Evolutionary conservation across 2,329 filamentous ascomycete species (phyloP), one percentile per base, ranked within the genome.

Genomic region (Epichloe elymi): DNA sequence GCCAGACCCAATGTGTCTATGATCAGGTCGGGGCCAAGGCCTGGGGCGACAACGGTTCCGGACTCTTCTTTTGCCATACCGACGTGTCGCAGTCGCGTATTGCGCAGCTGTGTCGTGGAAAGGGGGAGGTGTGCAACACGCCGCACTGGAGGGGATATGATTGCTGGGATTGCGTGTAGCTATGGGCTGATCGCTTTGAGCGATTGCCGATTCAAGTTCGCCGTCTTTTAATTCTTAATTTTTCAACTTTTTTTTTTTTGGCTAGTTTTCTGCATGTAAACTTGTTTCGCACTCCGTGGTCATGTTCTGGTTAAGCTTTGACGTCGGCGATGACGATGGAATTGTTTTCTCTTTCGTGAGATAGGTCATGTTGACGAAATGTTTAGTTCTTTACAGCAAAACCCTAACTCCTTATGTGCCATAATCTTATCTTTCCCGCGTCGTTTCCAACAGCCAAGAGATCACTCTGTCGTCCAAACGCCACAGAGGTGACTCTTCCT

Each of bases 401-500:
- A 35, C 46, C 46, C 49, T 77, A 88, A 57, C 71, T 77, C 62
- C 83, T 73, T 58, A 95, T 88, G 71, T 96, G 89, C 89, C 91
- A 98, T 64, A 96, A 66, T 55, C 87, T 78, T 55, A 97, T 86
- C 70, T 88, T 90, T 12, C 93, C 93, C 53, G 77, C 74, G 64
- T 97, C 91, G 62, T 95, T 97, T 17, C 83, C 91, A 49, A 97
- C 86, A 11, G 88, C 88, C 57, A 98, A 65, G 60, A 90, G 66
- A 59, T 85, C 77, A 54, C 81, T 85, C 55, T 75, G 73, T 5
- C 71, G 74, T 19, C 78, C 77, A 63, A 88, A 85, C 3, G 86
- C 83, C 53, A 89, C 79, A 1, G 81, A 75, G 2, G 87, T 86
- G 57, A 97, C 82, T 53, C 88, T 77, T 0, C 93, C 93, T 54